Conservation (phyloP, 768 basidiomycete species). For the Hortiboletus campestris region DNA sequence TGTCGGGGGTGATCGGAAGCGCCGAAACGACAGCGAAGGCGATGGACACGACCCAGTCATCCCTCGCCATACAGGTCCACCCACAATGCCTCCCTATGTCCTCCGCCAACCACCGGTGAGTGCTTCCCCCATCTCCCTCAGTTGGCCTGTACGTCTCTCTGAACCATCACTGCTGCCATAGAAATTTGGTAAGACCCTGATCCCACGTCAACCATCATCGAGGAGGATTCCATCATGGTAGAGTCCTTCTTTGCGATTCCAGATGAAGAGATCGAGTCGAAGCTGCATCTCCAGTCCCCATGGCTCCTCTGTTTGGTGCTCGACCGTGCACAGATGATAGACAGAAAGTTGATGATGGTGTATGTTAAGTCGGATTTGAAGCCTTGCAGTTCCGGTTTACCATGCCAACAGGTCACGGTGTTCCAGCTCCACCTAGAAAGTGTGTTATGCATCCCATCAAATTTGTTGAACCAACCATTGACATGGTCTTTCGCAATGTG, state of each 20-base stretch:
- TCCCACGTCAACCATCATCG: constrained; percentile 88
- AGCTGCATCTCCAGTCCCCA: constrained; percentile 88
- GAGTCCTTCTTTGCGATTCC: constrained; percentile 99
- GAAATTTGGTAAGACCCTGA: constrained; percentile 99
- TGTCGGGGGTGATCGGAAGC: too few species aligned
- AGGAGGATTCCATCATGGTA: constrained; percentile 93
- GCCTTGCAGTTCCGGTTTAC: too few species aligned
- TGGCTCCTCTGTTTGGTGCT: constrained; percentile 97
- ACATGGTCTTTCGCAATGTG: too few species aligned
- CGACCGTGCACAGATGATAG: constrained; percentile 96
- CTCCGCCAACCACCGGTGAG: constrained; percentile 29
- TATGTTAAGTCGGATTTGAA: constrained; percentile 61
- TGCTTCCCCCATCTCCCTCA: constrained; percentile 26
- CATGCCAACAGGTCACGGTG: too few species aligned
- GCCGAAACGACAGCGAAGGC: too few species aligned
- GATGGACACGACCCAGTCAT: too few species aligned
- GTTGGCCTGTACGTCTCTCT: constrained; percentile 88
- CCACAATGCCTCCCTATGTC: constrained; percentile 28
- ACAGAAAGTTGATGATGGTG: constrained; percentile 92
- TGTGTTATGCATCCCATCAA: too few species aligned
- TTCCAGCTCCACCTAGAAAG: too few species aligned
- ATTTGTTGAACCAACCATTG: too few species aligned
- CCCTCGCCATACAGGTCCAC: constrained; percentile 29
- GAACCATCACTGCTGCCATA: constrained; percentile 90
- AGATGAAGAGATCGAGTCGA: constrained; percentile 91